Evolutionary conservation across 805 yeast genomes (phyloP).

Genomic region (Starmerella bombi): DNA sequence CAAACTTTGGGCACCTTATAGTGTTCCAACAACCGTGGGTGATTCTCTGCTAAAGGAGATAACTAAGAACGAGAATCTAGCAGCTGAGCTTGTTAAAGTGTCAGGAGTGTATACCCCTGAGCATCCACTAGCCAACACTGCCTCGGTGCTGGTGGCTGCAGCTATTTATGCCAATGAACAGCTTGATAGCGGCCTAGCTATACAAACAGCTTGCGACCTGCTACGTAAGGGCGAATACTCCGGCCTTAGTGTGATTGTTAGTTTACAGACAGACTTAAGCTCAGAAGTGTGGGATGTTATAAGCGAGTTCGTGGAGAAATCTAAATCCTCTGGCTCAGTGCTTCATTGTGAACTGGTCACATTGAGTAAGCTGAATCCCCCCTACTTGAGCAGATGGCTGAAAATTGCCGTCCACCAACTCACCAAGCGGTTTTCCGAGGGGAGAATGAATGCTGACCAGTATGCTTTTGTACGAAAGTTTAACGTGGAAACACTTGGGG

Average conservation of each 20-base stretch:
- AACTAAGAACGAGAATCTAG: not conserved
- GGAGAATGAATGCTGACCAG: not conserved
- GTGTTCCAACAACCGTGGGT: constrained; percentile 2
- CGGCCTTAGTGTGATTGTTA: constrained; percentile 3
- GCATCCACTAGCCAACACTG: constrained; percentile 4
- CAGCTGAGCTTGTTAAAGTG: constrained; percentile 14
- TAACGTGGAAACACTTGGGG: not conserved
- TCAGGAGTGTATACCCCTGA: constrained; percentile 6
- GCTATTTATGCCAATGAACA: constrained; percentile 11
- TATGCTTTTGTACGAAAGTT: constrained; percentile 1
- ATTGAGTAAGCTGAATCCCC: not conserved
- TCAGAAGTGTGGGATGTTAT: not conserved
- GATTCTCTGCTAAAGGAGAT: constrained; percentile 2
- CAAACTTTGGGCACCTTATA: constrained; percentile 1
- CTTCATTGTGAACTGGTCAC: constrained; percentile 1
- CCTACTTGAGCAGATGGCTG: constrained; percentile 13
- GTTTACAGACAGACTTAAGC: not conserved
- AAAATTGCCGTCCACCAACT: constrained; percentile 17
- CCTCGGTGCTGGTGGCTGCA: constrained; percentile 15
- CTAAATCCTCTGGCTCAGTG: constrained; percentile 1
- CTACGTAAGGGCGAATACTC: not conserved
- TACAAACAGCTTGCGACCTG: constrained; percentile 1
- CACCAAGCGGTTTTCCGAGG: constrained; percentile 15
- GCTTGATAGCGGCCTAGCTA: constrained; percentile 4
- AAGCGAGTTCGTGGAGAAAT: constrained; percentile 7